phyloP scores from a whole-genome alignment of 176 grass and related monocot species.

The Typha latifolia region DNA sequence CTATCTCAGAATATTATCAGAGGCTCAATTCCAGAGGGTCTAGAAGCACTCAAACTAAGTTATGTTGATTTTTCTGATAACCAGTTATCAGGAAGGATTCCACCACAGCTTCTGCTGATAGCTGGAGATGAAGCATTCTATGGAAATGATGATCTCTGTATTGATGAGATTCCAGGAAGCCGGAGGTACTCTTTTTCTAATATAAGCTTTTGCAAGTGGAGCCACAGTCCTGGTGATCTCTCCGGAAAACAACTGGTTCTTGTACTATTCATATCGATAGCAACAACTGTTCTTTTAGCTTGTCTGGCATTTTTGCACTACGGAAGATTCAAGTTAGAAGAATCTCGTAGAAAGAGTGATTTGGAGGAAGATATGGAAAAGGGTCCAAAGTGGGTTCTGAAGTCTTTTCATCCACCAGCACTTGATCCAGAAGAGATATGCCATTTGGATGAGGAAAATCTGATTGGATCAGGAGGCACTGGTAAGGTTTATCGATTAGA shows the following conservation, averaged over 20 bases:
- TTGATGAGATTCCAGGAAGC: constrained; percentile 26
- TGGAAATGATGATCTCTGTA: constrained; percentile 62
- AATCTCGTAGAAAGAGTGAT: constrained; percentile 30
- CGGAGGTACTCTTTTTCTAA: constrained; percentile 27
- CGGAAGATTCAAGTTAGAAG: constrained; percentile 66
- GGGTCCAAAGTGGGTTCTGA: constrained; percentile 44
- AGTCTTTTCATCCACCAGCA: constrained; percentile 53
- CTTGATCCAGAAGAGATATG: constrained; percentile 42
- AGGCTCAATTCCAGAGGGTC: constrained; percentile 54
- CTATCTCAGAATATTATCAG: constrained; percentile 69
- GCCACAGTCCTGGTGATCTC: constrained; percentile 20
- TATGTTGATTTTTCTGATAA: constrained; percentile 75
- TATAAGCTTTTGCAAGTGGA: constrained; percentile 49
- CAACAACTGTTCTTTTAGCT: constrained; percentile 39
- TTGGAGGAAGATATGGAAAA: constrained; percentile 25
- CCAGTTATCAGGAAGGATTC: constrained; percentile 68
- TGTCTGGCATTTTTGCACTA: constrained; percentile 53
- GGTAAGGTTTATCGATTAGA: constrained; percentile 58
- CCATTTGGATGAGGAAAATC: constrained; percentile 39
- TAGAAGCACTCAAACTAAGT: constrained; percentile 65
- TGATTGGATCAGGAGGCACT: constrained; percentile 59
- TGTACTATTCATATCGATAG: constrained; percentile 35
- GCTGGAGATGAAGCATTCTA: constrained; percentile 63
- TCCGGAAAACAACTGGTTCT: constrained; percentile 28
- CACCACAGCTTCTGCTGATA: constrained; percentile 53